A percentile compares a stretch with the other conserved stretches of the same genome.
Conservation (phyloP, 805 yeast genomes). For the Lipomyces sp. region DNA sequence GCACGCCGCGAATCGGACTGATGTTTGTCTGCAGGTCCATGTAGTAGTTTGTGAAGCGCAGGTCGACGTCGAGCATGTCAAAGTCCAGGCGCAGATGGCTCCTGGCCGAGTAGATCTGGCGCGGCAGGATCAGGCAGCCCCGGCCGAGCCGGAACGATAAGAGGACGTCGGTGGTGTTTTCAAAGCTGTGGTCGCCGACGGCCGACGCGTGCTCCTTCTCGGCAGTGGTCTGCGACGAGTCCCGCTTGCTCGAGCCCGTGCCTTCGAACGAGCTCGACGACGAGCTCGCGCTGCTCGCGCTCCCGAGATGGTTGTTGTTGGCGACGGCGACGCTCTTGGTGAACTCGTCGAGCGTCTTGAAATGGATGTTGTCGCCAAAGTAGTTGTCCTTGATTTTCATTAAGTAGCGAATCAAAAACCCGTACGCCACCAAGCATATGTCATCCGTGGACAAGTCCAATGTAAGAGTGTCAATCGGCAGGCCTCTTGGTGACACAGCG, state of each 20-base stretch:
- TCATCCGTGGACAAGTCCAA: conserved; percentile 64
- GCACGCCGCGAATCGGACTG: conserved; percentile 46
- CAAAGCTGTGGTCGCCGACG: neutral
- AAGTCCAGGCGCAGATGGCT: conserved; percentile 62
- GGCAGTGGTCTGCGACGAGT: neutral
- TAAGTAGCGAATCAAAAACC: conserved; percentile 71
- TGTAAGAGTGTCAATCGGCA: conserved; percentile 64
- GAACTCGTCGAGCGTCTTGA: conserved; percentile 83
- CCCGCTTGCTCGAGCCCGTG: neutral
- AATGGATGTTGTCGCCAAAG: conserved; percentile 81
- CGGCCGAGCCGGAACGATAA: conserved; percentile 66
- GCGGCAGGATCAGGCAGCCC: conserved; percentile 73
- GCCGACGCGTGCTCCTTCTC: neutral
- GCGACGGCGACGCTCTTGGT: conserved; percentile 36
- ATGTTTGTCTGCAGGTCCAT: conserved; percentile 85
- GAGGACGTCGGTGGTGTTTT: conserved; percentile 51
- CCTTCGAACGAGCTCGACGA: neutral
- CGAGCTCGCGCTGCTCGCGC: neutral
- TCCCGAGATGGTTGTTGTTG: neutral
- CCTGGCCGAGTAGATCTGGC: conserved; percentile 60
- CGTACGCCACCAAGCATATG: conserved; percentile 70
- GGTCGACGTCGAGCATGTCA: conserved; percentile 66
- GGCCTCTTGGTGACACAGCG: conserved; percentile 56
- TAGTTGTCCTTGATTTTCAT: conserved; percentile 80
- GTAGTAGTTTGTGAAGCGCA: conserved; percentile 85